A percentile compares a stretch with the other conserved stretches of the same genome.
Conservation (phyloP, 83 land plant genomes). For the Diphasiastrum complanatum region DNA sequence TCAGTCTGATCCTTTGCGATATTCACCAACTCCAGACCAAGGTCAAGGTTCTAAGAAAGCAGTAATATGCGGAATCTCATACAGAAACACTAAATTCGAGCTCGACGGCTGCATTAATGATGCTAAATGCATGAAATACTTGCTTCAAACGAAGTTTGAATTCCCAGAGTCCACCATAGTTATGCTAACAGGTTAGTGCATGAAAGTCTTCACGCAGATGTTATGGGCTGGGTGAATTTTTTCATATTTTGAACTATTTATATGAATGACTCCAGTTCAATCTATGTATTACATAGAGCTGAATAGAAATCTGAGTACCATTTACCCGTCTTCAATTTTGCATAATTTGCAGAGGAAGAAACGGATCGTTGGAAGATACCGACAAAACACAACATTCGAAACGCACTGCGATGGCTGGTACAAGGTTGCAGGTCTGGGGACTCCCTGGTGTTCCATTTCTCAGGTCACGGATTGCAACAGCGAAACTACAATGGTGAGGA, state of each 20-base stretch:
- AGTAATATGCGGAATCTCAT: slow-evolving; percentile 68
- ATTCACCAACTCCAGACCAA: slow-evolving; percentile 32
- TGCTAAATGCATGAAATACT: slow-evolving; percentile 76
- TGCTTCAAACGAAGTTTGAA: slow-evolving; percentile 52
- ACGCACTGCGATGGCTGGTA: slow-evolving; percentile 85
- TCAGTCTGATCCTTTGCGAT: no score
- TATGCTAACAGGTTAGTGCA: slow-evolving; percentile 69
- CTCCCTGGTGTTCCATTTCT: slow-evolving; percentile 82
- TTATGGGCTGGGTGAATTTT: background rate
- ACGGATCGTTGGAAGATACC: slow-evolving; percentile 63
- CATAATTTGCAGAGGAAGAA: slow-evolving; percentile 67
- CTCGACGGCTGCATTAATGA: slow-evolving; percentile 84
- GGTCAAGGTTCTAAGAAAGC: slow-evolving; percentile 70
- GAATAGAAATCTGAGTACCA: background rate
- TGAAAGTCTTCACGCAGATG: background rate
- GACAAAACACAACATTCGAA: slow-evolving; percentile 73
- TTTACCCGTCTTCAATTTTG: background rate
- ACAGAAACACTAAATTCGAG: slow-evolving; percentile 54
- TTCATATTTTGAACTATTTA: no score
- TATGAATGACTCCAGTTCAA: no score
- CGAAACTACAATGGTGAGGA: slow-evolving; percentile 70
- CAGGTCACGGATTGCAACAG: slow-evolving; percentile 94
- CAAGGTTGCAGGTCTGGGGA: slow-evolving; percentile 91
- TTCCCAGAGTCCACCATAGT: slow-evolving; percentile 73
- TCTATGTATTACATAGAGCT: background rate